Evolutionary conservation across 805 yeast species (phyloP), one percentile per base, ranked within the genome.

Genomic region (Zygotorulaspora chibaensis): DNA sequence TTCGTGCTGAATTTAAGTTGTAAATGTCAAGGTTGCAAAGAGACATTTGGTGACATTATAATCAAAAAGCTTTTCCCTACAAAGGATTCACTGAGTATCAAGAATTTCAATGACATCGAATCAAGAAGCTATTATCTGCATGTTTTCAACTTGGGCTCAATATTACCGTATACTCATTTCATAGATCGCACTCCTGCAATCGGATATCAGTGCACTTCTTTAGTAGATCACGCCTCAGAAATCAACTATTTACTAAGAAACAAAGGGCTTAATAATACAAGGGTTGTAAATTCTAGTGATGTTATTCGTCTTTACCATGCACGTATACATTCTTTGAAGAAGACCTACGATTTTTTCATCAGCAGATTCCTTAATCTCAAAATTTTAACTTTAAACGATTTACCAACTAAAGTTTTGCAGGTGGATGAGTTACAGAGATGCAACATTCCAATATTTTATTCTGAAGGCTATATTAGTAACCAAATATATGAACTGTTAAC

Each of bases 141-240:
- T 16, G 56, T 69, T 39, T 57, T 63, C 20, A 52, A 57, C 26
- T 48, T 66, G 1, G 59, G 55, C 45, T 57, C 65, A 20, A 61
- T 70, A 1, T 51, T 64, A 15, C 74, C 74, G 4, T 65, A 70
- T 46, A 61, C 71, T 3, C 65, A 61, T 35, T 62, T 66, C 12
- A 55, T 68, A 36, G 72, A 66, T 35, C 49, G 43, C 16, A 59
- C 54, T 40, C 73, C 74, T 8, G 53, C 70, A 2, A 66, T 69
- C n/a, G 65, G 65, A 17, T 67, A 59, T 17, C 60, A 66, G 17
- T 55, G 65, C 2, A 64, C 58, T 33, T 59, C 63, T 12, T 45
- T 67, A 10, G 51, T 54, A 3, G 49, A 53, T 2, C 61, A 61
- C 39, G 56, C 62, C 1, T 38, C 44, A 2, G 54, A 56, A 15